phyloP scores from a whole-genome alignment of 2,329 filamentous ascomycete species.

The Phyllosticta citribraziliensis region DNA sequence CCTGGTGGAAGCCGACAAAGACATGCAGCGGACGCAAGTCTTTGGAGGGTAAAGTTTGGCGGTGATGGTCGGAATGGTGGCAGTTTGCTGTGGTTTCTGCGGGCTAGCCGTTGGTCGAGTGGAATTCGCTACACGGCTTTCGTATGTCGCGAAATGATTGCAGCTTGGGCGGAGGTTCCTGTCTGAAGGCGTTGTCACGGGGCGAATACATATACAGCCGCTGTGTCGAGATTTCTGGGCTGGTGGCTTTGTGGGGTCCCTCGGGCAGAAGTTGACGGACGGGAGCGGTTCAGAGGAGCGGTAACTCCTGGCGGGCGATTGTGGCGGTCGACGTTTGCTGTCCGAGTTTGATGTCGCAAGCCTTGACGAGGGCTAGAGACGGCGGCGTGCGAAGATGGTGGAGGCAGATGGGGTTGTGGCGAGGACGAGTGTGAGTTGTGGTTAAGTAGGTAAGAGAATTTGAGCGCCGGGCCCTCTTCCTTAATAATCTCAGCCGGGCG shows the following conservation, averaged over 20 bases:
- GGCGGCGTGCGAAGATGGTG: background rate
- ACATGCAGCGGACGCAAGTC: conserved; percentile 46
- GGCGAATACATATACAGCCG: conserved; percentile 97
- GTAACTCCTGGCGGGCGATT: conserved; percentile 9
- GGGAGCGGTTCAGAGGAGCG: conserved; percentile 6
- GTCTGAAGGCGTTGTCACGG: conserved; percentile 88
- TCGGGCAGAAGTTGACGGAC: background rate
- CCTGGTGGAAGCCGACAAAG: conserved; percentile 39
- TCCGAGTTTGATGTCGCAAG: background rate
- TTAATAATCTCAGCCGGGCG: background rate
- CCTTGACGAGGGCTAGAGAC: background rate
- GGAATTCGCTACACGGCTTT: conserved; percentile 84
- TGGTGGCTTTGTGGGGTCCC: conserved; percentile 9
- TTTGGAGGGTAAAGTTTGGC: conserved; percentile 16
- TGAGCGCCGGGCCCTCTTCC: background rate
- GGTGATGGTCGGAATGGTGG: conserved; percentile 18
- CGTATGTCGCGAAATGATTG: conserved; percentile 92
- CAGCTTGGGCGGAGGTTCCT: conserved; percentile 90
- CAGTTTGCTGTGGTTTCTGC: conserved; percentile 1
- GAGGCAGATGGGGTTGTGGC: background rate
- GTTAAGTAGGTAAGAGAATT: background rate
- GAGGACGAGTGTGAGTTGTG: background rate
- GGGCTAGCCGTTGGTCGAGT: conserved; percentile 85
- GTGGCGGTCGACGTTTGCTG: conserved; percentile 2
- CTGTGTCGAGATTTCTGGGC: conserved; percentile 16